phyloP scores from a whole-genome alignment of 2,329 filamentous ascomycete species.

The Colletotrichum musicola region DNA sequence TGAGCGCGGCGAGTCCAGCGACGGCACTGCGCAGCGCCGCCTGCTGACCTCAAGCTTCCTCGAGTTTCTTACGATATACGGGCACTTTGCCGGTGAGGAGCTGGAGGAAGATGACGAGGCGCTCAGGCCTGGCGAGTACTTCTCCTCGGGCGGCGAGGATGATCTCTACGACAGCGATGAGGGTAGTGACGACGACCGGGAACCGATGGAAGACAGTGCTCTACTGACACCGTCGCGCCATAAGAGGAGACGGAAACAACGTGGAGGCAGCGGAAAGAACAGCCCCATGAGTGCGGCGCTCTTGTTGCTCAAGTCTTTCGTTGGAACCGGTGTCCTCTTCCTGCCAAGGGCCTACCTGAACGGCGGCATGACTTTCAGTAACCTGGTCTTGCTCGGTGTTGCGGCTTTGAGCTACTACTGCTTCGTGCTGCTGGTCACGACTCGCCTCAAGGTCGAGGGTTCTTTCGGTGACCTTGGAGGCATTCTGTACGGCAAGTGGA shows the following conservation, averaged over 20 bases:
- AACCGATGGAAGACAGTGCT: constrained; percentile 89
- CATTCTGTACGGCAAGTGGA: constrained; percentile 88
- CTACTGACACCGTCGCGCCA: constrained; percentile 82
- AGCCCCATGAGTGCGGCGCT: constrained; percentile 83
- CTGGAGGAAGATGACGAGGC: constrained; percentile 97
- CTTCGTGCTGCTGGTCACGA: constrained; percentile 92
- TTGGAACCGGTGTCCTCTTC: constrained; percentile 95
- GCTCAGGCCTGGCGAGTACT: constrained; percentile 89
- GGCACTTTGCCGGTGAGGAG: constrained; percentile 97
- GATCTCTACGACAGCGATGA: constrained; percentile 58
- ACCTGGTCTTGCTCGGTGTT: constrained; percentile 87
- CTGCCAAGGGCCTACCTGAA: constrained; percentile 93
- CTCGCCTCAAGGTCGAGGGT: constrained; percentile 86
- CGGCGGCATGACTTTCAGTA: constrained; percentile 97
- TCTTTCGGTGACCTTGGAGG: constrained; percentile 98
- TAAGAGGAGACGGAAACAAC: constrained; percentile 81
- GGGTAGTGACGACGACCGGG: constrained; percentile 74
- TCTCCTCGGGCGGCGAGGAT: constrained; percentile 80
- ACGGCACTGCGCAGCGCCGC: constrained; percentile 61
- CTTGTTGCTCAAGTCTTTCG: constrained; percentile 95
- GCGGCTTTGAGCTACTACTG: constrained; percentile 95
- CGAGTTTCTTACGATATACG: constrained; percentile 94
- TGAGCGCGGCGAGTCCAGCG: constrained; percentile 51
- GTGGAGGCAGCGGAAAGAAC: constrained; percentile 80
- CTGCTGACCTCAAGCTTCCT: constrained; percentile 93